These are phyloP conservation scores for Mariannaea elegans DNA, from an alignment of 2,329 filamentous ascomycete genomes.

Conservation along the genomic window DNA sequence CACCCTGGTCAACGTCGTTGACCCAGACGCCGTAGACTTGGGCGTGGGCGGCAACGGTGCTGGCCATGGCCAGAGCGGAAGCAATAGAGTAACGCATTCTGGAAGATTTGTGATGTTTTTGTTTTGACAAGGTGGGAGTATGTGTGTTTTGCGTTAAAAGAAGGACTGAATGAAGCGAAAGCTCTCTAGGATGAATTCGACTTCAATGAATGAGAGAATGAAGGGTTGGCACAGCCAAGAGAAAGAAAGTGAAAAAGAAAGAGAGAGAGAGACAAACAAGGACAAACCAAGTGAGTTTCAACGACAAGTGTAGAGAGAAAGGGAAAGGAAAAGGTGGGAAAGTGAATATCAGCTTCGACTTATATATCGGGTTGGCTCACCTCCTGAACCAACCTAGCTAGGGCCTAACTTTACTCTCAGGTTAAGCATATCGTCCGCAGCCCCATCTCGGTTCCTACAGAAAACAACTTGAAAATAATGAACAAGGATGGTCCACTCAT, in stretches of 20 bases:
- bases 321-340: conserved; percentile 4
- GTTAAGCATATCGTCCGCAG: conserved; percentile 9
- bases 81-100: conserved; percentile 49
- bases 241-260: conserved; percentile 39
- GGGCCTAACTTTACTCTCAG: background rate
- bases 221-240: conserved; percentile 42
- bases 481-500: background rate
- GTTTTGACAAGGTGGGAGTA: no score
- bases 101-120: conserved; percentile 22
- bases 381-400: background rate
- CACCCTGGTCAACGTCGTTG: conserved; percentile 55
- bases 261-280: conserved; percentile 29
- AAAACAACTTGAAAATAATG: no score
- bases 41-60: conserved; percentile 54
- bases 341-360: conserved; percentile 18
- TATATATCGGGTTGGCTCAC: conserved; percentile 31
- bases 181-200: conserved; percentile 25
- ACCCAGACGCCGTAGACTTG: conserved; percentile 58
- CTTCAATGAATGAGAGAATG: conserved; percentile 39
- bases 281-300: conserved; percentile 27
- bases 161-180: conserved; percentile 37
- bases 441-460: conserved; percentile 14
- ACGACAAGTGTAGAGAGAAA: conserved; percentile 36
- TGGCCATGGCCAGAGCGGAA: conserved; percentile 49
- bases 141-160: conserved; percentile 7